Percentiles rank a stretch among this genome's conserved stretches.
These are phyloP conservation scores for Backusella liffmaniae DNA, from an alignment of 192 early-diverging fungal species.

Conservation along the genomic window DNA sequence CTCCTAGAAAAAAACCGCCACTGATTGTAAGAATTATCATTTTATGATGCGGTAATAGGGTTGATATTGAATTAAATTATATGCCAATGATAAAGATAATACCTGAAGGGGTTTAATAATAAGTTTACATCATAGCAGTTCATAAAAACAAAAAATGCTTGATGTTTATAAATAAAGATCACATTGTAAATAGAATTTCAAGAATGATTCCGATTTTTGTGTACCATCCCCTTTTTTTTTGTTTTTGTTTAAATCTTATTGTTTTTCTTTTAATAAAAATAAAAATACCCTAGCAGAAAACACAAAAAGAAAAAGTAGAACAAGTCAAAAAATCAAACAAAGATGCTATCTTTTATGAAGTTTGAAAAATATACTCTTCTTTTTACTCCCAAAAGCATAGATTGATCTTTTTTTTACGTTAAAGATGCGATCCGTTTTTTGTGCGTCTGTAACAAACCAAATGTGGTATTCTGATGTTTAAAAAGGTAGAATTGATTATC, in stretches of 20 bases:
- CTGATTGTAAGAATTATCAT: not conserved
- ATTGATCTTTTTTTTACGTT: not conserved
- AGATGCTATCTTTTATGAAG: not conserved
- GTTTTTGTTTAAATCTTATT: not conserved
- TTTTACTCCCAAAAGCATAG: not conserved
- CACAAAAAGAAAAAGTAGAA: not conserved
- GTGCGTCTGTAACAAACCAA: conserved; percentile 1
- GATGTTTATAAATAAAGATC: not conserved
- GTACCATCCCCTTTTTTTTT: not conserved
- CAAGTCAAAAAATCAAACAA: not conserved
- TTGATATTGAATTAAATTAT: not conserved
- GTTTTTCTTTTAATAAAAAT: not conserved
- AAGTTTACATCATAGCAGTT: not conserved
- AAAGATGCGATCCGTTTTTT: not conserved
- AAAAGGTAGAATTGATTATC: not conserved
- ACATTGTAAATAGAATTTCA: not conserved
- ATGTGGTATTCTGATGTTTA: not conserved
- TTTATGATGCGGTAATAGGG: not conserved
- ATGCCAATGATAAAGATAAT: not conserved
- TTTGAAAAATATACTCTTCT: not conserved
- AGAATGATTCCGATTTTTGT: not conserved
- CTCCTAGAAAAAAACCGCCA: not conserved
- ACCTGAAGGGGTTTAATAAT: not conserved
- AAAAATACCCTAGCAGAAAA: not conserved
- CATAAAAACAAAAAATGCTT: not conserved